These are phyloP conservation scores for Hemileccinum rubropunctum DNA, from an alignment of 768 basidiomycete genomes.

Conservation along the genomic window DNA sequence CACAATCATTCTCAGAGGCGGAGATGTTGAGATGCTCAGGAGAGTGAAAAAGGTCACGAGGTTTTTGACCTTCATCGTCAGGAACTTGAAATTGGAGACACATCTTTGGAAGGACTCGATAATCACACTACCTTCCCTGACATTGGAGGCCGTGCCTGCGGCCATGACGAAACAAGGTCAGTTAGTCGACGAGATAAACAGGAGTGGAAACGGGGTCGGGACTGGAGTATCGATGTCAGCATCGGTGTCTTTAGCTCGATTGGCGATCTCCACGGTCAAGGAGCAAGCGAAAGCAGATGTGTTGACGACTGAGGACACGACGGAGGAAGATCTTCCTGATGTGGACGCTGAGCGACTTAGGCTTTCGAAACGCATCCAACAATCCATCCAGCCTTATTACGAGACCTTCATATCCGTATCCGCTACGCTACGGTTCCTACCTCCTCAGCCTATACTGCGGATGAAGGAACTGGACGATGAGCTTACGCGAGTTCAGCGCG, in stretches of 20 bases:
- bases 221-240: conserved; percentile 12
- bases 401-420: conserved; percentile 92
- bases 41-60: conserved; percentile 91
- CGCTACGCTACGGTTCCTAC: conserved; percentile 86
- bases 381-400: conserved; percentile 79
- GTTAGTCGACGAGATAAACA: conserved; percentile 22
- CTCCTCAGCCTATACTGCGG: conserved; percentile 80
- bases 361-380: conserved; percentile 74
- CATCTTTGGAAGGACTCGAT: conserved; percentile 91
- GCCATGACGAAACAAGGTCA: conserved; percentile 27
- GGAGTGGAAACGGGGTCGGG: conserved; percentile 16
- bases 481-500: conserved; percentile 63
- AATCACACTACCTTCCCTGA: conserved; percentile 67
- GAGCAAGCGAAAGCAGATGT: conserved; percentile 12
- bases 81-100: conserved; percentile 91
- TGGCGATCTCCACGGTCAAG: conserved; percentile 18
- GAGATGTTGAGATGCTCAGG: conserved; percentile 71
- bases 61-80: conserved; percentile 89
- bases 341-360: conserved; percentile 70
- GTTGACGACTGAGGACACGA: conserved; percentile 25
- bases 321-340: conserved; percentile 53
- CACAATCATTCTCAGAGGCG: conserved; percentile 90
- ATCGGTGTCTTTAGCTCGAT: conserved; percentile 25
- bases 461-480: conserved; percentile 89
- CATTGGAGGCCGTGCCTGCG: conserved; percentile 60